Conservation (phyloP, 2,329 filamentous ascomycete genomes). For the Drechslerella coelobrocha region DNA sequence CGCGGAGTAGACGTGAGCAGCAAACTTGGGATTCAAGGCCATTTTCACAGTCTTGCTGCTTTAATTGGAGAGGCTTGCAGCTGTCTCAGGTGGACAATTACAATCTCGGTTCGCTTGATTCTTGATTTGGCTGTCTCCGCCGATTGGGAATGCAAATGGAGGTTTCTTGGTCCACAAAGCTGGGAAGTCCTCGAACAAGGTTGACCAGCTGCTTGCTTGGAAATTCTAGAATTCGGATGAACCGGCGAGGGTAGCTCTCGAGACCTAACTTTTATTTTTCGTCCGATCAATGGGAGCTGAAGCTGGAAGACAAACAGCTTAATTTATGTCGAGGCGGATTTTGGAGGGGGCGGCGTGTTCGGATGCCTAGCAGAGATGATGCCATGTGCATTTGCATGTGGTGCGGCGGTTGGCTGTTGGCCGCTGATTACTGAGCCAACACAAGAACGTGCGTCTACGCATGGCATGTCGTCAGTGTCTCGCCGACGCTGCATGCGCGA, state of each 20-base stretch:
- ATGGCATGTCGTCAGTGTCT: not conserved
- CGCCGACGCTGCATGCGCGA: not conserved
- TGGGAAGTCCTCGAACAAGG: not conserved
- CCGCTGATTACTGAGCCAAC: constrained; percentile 45
- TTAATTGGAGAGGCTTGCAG: constrained; percentile 15
- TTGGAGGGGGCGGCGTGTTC: constrained; percentile 22
- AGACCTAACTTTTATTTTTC: too few relatives aligned
- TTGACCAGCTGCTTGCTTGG: not conserved
- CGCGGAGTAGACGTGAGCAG: constrained; percentile 56
- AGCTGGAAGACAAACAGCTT: too few relatives aligned
- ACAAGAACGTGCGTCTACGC: constrained; percentile 12
- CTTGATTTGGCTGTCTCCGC: constrained; percentile 34
- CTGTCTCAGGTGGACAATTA: constrained; percentile 27
- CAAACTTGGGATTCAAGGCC: constrained; percentile 55
- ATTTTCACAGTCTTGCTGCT: constrained; percentile 36
- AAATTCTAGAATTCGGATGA: not conserved
- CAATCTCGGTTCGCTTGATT: constrained; percentile 36
- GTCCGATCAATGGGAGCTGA: too few relatives aligned
- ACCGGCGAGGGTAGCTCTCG: too few relatives aligned
- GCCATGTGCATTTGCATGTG: not conserved
- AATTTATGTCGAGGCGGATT: too few relatives aligned
- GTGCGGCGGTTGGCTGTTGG: constrained; percentile 5
- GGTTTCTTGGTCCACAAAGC: not conserved
- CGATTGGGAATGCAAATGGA: constrained; percentile 18
- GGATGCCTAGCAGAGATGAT: constrained; percentile 26